Evolutionary conservation across 352 stramenopile genomes (phyloP).

Genomic region (Globisporangium splendens): DNA sequence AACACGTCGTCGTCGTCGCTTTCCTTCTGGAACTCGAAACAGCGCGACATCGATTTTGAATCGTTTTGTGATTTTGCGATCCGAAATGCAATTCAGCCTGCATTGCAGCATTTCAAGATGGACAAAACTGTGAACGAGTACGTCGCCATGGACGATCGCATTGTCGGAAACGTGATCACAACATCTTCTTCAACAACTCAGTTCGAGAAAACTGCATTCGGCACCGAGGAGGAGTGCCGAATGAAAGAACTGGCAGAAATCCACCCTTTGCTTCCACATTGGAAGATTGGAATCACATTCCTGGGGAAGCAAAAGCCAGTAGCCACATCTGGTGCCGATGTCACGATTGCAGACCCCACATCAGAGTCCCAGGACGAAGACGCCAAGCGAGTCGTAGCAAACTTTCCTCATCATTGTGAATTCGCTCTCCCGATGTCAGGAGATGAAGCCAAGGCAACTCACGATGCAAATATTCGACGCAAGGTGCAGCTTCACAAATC

Average conservation of each 20-base stretch:
- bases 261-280: constrained; percentile 35
- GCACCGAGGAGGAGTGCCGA: constrained; percentile 2
- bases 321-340: constrained; percentile 7
- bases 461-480: constrained; percentile 44
- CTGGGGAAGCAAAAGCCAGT: constrained; percentile 8
- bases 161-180: constrained; percentile 37
- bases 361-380: background rate
- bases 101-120: constrained; percentile 47
- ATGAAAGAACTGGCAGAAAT: constrained; percentile 47
- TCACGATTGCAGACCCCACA: background rate
- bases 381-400: background rate
- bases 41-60: constrained; percentile 36
- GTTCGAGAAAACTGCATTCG: background rate
- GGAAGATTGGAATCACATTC: constrained; percentile 28
- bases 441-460: constrained; percentile 24
- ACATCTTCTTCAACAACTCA: background rate
- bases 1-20: constrained; percentile 14
- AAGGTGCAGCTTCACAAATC: constrained; percentile 59
- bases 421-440: constrained; percentile 22
- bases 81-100: constrained; percentile 40
- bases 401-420: constrained; percentile 20
- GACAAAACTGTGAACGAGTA: constrained; percentile 40
- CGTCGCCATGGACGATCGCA: constrained; percentile 33
- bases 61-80: constrained; percentile 46
- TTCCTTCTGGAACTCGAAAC: constrained; percentile 22